Percentiles rank a stretch among this genome's conserved stretches.
Conservation (phyloP, 1,284 basidiomycete genomes). For the Cerrena zonata region DNA sequence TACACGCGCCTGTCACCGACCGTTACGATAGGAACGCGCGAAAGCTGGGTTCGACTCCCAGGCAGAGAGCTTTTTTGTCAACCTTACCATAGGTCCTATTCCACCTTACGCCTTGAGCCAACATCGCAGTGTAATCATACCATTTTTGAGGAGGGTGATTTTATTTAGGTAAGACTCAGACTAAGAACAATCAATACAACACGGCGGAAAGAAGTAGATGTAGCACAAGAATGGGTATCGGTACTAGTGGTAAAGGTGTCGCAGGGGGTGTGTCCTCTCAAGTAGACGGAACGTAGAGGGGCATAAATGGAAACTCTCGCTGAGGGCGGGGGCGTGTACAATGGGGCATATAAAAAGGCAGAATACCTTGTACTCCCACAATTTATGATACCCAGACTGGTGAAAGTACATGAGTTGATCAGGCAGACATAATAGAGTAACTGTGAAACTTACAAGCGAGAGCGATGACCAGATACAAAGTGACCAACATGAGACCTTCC, state of each 20-base stretch:
- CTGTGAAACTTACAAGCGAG: conserved; percentile 25
- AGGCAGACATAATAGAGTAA: neutral
- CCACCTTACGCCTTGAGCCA: too few relatives aligned
- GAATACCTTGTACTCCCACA: neutral
- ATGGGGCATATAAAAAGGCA: neutral
- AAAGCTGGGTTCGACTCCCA: too few relatives aligned
- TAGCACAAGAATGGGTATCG: too few relatives aligned
- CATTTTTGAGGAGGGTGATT: too few relatives aligned
- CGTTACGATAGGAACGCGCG: too few relatives aligned
- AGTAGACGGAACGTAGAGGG: neutral
- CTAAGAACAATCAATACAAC: neutral
- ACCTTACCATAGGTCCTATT: too few relatives aligned
- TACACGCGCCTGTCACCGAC: too few relatives aligned
- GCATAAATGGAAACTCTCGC: conserved; percentile 1
- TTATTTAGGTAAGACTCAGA: too few relatives aligned
- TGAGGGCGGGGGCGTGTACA: neutral
- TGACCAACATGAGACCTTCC: conserved; percentile 69
- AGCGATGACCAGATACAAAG: conserved; percentile 29
- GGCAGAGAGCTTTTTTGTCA: too few relatives aligned
- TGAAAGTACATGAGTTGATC: conserved; percentile 1
- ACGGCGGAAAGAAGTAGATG: too few relatives aligned
- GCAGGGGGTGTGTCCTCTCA: neutral
- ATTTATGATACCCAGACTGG: conserved; percentile 29
- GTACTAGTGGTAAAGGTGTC: neutral
- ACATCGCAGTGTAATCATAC: too few relatives aligned